Conservation (phyloP, 1,284 basidiomycete species). For the Tilletia setariae region DNA sequence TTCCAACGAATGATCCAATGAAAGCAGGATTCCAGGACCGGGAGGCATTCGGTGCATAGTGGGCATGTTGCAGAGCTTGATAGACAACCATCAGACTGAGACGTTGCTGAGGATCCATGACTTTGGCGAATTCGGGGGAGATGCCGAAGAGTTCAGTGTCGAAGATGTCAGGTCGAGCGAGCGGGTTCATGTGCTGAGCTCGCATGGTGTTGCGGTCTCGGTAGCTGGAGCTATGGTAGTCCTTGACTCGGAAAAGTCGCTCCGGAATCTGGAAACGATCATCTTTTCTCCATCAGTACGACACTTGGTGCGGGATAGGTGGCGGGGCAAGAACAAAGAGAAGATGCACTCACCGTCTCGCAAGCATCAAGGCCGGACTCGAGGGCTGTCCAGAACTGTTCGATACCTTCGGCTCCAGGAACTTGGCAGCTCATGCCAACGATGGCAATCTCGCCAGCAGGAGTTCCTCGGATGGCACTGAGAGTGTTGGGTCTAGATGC, state of each 20-base stretch:
- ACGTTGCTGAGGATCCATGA: conserved; percentile 36
- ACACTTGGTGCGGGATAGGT: too few species aligned
- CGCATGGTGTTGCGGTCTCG: conserved; percentile 38
- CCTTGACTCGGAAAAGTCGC: conserved; percentile 30
- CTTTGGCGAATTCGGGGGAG: conserved; percentile 21
- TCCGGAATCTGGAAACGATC: conserved; percentile 24
- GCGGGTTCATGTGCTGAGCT: conserved; percentile 29
- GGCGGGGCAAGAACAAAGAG: too few species aligned
- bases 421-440: conserved; percentile 36
- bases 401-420: conserved; percentile 32
- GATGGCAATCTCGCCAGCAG: conserved; percentile 31
- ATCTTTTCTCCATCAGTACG: conserved; percentile 22
- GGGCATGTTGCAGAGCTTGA: conserved; percentile 24
- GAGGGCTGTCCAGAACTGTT: conserved; percentile 32
- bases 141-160: conserved; percentile 25
- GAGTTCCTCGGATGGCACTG: conserved; percentile 29
- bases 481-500: conserved; percentile 19
- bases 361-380: conserved; percentile 30
- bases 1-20: not conserved
- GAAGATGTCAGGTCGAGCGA: conserved; percentile 26
- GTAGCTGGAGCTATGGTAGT: conserved; percentile 32
- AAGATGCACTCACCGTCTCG: not conserved
- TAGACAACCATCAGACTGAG: conserved; percentile 27
- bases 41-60: not conserved
- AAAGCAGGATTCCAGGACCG: not conserved